Evolutionary conservation across 306 rosid species (phyloP), one percentile per base, ranked within the genome.

Genomic region (Echinosophora koreensis): DNA sequence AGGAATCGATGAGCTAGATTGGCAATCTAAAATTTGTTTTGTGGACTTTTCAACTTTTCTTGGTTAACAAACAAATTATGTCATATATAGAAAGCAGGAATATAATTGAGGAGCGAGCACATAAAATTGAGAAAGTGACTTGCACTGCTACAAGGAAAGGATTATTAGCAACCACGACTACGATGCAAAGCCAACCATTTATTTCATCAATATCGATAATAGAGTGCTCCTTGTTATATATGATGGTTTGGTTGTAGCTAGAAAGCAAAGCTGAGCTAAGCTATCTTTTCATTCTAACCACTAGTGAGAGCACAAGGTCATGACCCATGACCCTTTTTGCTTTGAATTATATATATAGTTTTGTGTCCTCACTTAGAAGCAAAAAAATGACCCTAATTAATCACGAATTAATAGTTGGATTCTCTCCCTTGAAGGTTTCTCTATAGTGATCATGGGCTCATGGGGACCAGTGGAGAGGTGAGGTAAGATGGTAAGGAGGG

Each of bases 51-150:
- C 74, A 71, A 78, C 38, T 71, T 79, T 63, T 80, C 69, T 80
- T 77, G 83, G 88, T 62, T 76, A 84, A 80, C 85, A 86, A 84
- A 78, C 84, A 77, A 77, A 86, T 59, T 41, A 73, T 69, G 83
- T 80, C 54, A 84, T 15, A 37, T 51, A 73, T 34, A 79, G 52
- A 39, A 37, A 75, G 58, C 50, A 84, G 38, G 15, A 70, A 66
- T 57, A 80, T 22, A 61, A 71, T 32, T 72, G 77, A 61, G 15
- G 71, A 75, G 69, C 10, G 62, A 71, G 17, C 76, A 73, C 78
- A 88, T 66, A 83, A 16, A 85, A 56, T 30, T 30, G 8, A 77
- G 91, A 89, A 83, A 87, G 84, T 84, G 87, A 89, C 86, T 84
- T 74, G 54, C 1, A 70, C 54, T 51, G 55, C 73, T 55, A 78